Evolutionary conservation across 2,329 filamentous ascomycete genomes (phyloP), one percentile per base, ranked within the genome.

Genomic region (Knoxdaviesia capensis): DNA sequence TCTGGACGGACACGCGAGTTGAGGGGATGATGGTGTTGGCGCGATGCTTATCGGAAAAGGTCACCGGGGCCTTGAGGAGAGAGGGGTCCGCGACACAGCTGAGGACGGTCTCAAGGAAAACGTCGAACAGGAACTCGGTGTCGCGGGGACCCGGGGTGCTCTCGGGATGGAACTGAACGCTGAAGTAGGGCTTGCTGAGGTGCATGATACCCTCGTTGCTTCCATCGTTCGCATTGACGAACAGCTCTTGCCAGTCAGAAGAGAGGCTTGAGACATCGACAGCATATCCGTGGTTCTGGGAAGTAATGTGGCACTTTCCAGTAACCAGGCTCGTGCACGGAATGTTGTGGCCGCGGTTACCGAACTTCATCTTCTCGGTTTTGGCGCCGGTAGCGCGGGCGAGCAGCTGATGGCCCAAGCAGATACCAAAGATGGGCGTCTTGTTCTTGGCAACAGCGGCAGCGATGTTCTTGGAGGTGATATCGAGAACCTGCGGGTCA

Each of bases 91-190:
- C 62, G 39, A 86, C 66, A 45, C 80, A 80, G 51, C 79, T 71
- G 54, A 73, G 66, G 50, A 96, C 83, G 20, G 86, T 81, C 61
- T 80, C 65, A 56, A 98, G 82, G 66, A 98, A 98, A 48, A 96
- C 85, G 59, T 98, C 87, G 49, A 98, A 98, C 30, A 98, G 69
- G 56, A 83, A 94, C 59, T 98, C 90, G 31, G 90, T 98, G 57
- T 98, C 90, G 34, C 85, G 75, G 41, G 90, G 90, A 44, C 90
- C 90, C 3, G 90, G 90, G 1, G 86, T 92, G 66, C 87, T 94
- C 62, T 98, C 90, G 0, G 90, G 90, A 56, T 98, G 90, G 65
- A 98, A 98, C 58, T 98, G 90, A n/a, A 96, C 90, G 67, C 86
- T 94, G 69, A 98, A 98, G 65, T 88, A 92, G 41, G 90, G 90